phyloP scores from a whole-genome alignment of 306 rosid genomes.

The Biancaea sappan region DNA sequence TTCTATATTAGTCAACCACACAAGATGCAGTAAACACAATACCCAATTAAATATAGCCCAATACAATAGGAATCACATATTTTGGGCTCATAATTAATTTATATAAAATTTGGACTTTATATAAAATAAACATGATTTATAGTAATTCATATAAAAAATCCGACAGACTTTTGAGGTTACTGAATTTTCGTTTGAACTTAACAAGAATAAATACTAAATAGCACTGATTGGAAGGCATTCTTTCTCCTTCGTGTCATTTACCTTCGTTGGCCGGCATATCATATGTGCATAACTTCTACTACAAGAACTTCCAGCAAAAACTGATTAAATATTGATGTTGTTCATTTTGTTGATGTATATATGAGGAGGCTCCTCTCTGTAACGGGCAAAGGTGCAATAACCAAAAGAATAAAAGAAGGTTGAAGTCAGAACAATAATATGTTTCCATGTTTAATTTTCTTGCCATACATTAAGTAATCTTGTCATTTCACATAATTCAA shows the following conservation, averaged over 20 bases:
- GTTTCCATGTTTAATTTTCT: slow-evolving; percentile 15
- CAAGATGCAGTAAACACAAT: no score
- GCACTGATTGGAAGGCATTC: background rate
- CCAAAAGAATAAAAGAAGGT: slow-evolving; percentile 24
- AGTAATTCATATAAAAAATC: no score
- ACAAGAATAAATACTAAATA: background rate
- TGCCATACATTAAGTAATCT: slow-evolving; percentile 13
- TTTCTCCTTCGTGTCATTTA: slow-evolving; percentile 16
- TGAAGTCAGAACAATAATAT: background rate
- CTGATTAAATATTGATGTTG: slow-evolving; percentile 33
- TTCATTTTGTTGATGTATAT: slow-evolving; percentile 58
- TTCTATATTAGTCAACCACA: no score
- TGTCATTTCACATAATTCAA: background rate
- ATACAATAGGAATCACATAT: no score
- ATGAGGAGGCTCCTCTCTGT: slow-evolving; percentile 68
- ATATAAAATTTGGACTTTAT: no score
- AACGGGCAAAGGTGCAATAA: slow-evolving; percentile 20
- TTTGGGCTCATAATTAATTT: no score
- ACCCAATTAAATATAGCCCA: no score
- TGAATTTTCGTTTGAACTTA: no score
- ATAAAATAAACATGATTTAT: no score
- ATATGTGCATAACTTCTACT: slow-evolving; percentile 33
- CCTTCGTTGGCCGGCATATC: slow-evolving; percentile 38
- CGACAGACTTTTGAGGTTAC: no score
- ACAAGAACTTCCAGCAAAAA: slow-evolving; percentile 50